Conservation (phyloP, 495 filamentous ascomycete species). For the Xanthoparmelia taractica region DNA sequence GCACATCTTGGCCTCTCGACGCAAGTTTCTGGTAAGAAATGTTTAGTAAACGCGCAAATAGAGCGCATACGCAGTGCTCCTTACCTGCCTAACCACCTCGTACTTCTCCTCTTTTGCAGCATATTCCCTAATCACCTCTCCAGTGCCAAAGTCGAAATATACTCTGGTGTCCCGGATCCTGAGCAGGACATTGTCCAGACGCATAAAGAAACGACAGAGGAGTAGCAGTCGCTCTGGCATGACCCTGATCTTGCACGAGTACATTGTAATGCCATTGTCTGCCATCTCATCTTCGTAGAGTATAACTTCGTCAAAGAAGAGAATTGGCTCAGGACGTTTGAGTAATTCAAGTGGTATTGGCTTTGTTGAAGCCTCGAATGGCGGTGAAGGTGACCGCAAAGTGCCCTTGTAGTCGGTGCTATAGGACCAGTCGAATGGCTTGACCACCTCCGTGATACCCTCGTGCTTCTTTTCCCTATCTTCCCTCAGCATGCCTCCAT, state of each 20-base stretch:
- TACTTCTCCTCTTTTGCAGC: constrained; percentile 73
- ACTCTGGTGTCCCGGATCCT: constrained; percentile 83
- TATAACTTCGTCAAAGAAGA: constrained; percentile 90
- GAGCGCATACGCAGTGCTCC: constrained; percentile 17
- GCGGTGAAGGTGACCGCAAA: constrained; percentile 30
- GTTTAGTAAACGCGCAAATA: constrained; percentile 2
- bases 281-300: constrained; percentile 97
- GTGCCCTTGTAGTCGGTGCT: constrained; percentile 77
- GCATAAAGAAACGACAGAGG: constrained; percentile 83
- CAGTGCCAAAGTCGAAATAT: constrained; percentile 80
- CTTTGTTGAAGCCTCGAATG: constrained; percentile 45
- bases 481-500: constrained; percentile 23
- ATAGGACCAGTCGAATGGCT: constrained; percentile 97
- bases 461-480: constrained; percentile 72
- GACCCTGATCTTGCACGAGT: constrained; percentile 82
- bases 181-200: constrained; percentile 81
- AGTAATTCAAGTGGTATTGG: constrained; percentile 78
- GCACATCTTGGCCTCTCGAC: constrained; percentile 63
- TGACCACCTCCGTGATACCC: constrained; percentile 85
- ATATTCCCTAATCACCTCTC: constrained; percentile 83
- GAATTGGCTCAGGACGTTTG: constrained; percentile 78
- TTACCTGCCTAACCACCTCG: constrained; percentile 65
- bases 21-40: constrained; percentile 51
- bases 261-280: constrained; percentile 86
- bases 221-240: constrained; percentile 83